Base-by-base conservation (phyloP, 495 filamentous ascomycete species). In the Stereocaulon alpinum region DNA sequence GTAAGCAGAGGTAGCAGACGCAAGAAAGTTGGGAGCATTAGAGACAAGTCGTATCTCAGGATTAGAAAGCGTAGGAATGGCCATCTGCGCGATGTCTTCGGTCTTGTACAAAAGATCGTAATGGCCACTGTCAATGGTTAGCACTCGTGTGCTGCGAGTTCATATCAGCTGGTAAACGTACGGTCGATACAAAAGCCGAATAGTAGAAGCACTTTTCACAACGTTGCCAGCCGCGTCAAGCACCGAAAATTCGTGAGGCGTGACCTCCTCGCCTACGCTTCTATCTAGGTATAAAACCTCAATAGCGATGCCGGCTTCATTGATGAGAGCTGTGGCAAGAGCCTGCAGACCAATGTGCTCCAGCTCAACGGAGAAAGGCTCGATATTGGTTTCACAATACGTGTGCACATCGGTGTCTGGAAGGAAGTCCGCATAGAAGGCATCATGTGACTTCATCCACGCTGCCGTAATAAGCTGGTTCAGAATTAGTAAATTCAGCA, bases 211-310 rank as follows among this genome's bases (percentile, higher is more conserved):
- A 73, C 69, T 63, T 20, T 57, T 42, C 43, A 42, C 54, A 15
- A 53, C 54, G 22, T 61, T 58, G 34, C 68, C 63, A 74, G 71
- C 41, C 77, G 73, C 53, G 75, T 74, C 61, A 76, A 75, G 2
- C 73, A 74, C 56, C 79, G 71, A 52, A 64, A 63, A 72, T 42
- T 69, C 65, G 55, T 71, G 70, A 27, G 69, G 73, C 34, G 53
- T 96, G 62, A 91, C 89, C 60, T 84, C 80, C 20, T 80, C 77
- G 17, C 91, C 91, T 60, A 83, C 76, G 64, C 88, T 95, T 58
- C 93, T 82, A 71, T 98, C 93, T 22, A 98, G 80, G 66, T 96
- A 96, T 10, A 92, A 81, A 45, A 97, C 84, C 66, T 96, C 88
- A 11, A 96, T 81, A 11, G 84, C 82, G 61, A 96, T 82, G 15